phyloP scores from a whole-genome alignment of 1,284 basidiomycete species.

The Puccinia horiana region DNA sequence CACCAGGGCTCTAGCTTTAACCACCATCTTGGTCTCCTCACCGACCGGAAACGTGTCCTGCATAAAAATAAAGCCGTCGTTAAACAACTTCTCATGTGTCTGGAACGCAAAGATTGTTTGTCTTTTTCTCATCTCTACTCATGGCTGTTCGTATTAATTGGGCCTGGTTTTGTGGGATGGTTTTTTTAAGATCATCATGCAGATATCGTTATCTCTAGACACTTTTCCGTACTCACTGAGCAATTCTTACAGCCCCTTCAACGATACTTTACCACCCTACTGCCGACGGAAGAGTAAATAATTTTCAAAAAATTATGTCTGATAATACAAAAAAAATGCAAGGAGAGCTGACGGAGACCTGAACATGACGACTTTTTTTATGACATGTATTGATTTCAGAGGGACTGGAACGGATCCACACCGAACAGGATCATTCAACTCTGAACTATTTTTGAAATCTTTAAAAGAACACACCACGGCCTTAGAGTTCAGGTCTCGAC shows the following conservation, averaged over 20 bases:
- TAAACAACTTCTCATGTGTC: constrained; percentile 19
- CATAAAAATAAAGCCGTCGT: constrained; percentile 42
- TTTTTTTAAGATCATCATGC: constrained; percentile 62
- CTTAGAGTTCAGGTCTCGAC: constrained; percentile 53
- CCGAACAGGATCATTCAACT: constrained; percentile 60
- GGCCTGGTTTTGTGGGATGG: constrained; percentile 57
- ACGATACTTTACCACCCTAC: constrained; percentile 86
- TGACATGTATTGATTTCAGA: background rate
- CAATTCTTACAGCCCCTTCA: constrained; percentile 87
- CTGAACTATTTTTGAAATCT: constrained; percentile 75
- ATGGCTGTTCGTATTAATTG: constrained; percentile 25
- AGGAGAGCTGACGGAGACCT: background rate
- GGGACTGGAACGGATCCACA: background rate
- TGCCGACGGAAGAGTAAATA: constrained; percentile 62
- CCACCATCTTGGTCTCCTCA: constrained; percentile 27
- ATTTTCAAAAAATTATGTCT: too few relatives aligned
- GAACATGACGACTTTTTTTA: background rate
- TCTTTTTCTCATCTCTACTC: background rate
- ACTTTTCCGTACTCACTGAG: constrained; percentile 84
- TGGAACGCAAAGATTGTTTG: constrained; percentile 43
- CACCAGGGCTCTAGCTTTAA: constrained; percentile 50
- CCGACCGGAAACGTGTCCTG: constrained; percentile 39
- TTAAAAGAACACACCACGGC: constrained; percentile 72
- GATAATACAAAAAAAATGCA: background rate
- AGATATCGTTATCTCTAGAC: constrained; percentile 71